phyloP scores from a whole-genome alignment of 2,329 filamentous ascomycete genomes.

The Aspergillus clavatus region DNA sequence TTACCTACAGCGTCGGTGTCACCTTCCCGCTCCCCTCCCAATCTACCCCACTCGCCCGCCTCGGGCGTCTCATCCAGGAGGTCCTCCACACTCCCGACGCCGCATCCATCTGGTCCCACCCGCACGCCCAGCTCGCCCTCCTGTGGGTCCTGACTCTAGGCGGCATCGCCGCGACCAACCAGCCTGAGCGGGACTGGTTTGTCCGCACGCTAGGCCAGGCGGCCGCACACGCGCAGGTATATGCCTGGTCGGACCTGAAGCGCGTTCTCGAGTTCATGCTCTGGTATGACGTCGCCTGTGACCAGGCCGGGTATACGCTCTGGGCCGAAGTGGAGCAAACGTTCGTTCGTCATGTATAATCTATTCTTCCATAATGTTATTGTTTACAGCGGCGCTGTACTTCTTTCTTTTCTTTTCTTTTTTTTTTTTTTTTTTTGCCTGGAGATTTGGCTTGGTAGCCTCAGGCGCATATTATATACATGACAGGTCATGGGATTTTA shows the following conservation, averaged over 20 bases:
- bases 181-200: conserved; percentile 31
- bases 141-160: conserved; percentile 37
- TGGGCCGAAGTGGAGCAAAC: conserved; percentile 29
- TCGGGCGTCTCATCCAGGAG: conserved; percentile 25
- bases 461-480: no score
- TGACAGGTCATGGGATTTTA: no score
- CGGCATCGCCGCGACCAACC: conserved; percentile 35
- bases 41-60: conserved; percentile 30
- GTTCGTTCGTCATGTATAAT: no score
- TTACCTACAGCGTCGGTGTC: conserved; percentile 37
- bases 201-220: conserved; percentile 22
- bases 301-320: conserved; percentile 24
- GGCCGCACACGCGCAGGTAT: conserved; percentile 15
- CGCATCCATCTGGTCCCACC: conserved; percentile 22
- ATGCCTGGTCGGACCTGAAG: conserved; percentile 25
- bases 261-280: conserved; percentile 23
- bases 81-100: conserved; percentile 22
- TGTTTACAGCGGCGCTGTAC: no score
- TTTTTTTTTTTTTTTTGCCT: no score
- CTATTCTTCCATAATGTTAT: no score
- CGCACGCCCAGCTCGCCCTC: conserved; percentile 21
- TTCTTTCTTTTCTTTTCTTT: no score
- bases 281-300: conserved; percentile 35
- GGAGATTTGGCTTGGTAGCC: no score
- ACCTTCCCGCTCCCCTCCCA: conserved; percentile 38